Conservation (phyloP, 2,329 filamentous ascomycete species). For the Seiridium unicorne region DNA sequence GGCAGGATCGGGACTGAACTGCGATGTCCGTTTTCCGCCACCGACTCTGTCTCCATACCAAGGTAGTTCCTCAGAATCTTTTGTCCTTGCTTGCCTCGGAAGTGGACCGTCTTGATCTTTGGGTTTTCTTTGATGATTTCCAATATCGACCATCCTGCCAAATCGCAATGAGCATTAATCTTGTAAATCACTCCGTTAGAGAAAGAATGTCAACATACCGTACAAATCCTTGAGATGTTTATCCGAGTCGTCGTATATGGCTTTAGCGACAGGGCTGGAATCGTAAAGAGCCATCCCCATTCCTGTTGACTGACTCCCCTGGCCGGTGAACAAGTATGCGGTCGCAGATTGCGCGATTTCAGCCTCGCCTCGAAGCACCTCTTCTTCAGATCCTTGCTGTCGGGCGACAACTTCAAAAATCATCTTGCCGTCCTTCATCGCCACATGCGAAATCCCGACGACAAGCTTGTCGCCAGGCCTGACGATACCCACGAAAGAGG, state of each 20-base stretch:
- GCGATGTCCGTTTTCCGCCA: neutral
- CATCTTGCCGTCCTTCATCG: conserved; percentile 97
- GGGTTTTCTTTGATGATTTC: conserved; percentile 75
- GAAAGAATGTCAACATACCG: too few relatives aligned
- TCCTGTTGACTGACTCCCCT: conserved; percentile 96
- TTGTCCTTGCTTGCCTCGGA: neutral
- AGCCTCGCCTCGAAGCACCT: conserved; percentile 90
- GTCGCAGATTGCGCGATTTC: conserved; percentile 97
- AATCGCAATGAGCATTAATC: conserved; percentile 79
- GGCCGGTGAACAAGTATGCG: conserved; percentile 95
- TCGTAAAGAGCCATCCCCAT: conserved; percentile 99
- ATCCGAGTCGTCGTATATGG: conserved; percentile 98
- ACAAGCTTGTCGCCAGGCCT: conserved; percentile 92
- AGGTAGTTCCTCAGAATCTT: neutral
- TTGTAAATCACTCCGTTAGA: conserved; percentile 98
- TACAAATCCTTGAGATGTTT: too few relatives aligned
- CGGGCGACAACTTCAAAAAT: conserved; percentile 97
- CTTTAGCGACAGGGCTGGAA: conserved; percentile 90
- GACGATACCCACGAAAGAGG: conserved; percentile 94
- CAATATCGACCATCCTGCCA: conserved; percentile 80
- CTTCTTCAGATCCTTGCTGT: conserved; percentile 94
- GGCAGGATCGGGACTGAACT: neutral
- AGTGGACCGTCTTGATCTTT: neutral
- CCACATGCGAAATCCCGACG: conserved; percentile 91
- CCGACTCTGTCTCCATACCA: too few relatives aligned